These are phyloP conservation scores for Sutorius australiensis DNA, from an alignment of 768 basidiomycete species.

Conservation along the genomic window DNA sequence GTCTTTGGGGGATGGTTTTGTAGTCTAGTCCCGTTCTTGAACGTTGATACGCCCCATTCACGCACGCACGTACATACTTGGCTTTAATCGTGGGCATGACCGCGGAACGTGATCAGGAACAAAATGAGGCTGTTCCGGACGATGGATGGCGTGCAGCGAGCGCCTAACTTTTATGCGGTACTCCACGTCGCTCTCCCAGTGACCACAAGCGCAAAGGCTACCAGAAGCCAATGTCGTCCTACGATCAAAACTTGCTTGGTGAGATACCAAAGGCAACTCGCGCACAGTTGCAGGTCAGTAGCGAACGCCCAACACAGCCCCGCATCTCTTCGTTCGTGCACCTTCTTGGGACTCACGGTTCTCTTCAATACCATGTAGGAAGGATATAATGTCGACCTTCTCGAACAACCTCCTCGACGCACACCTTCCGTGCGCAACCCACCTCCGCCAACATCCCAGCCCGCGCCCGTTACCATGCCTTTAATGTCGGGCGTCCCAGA, in stretches of 20 bases:
- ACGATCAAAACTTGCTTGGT: slow-evolving; percentile 39
- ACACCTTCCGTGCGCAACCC: slow-evolving; percentile 18
- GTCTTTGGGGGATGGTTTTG: no score
- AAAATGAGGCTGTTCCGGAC: slow-evolving; percentile 23
- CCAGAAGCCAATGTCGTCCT: slow-evolving; percentile 27
- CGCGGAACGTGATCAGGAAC: slow-evolving; percentile 18
- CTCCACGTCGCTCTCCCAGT: not conserved
- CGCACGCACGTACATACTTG: not conserved
- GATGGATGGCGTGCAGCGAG: not conserved
- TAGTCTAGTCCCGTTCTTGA: not conserved
- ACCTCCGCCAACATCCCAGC: slow-evolving; percentile 7
- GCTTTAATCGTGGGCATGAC: not conserved
- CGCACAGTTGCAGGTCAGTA: slow-evolving; percentile 40
- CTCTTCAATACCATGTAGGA: slow-evolving; percentile 31
- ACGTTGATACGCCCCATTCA: not conserved
- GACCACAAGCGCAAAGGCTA: not conserved
- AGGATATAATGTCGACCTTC: slow-evolving; percentile 52
- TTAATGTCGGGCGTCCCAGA: slow-evolving; percentile 11
- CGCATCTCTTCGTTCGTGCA: not conserved
- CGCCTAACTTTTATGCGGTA: slow-evolving; percentile 19
- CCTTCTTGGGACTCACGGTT: not conserved
- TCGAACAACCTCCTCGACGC: slow-evolving; percentile 28
- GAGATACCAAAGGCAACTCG: slow-evolving; percentile 41
- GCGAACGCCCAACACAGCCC: slow-evolving; percentile 28
- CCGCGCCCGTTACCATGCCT: slow-evolving; percentile 11